Evolutionary conservation across 1,139 yeast genomes (phyloP), one percentile per base, ranked within the genome.

Genomic region (Kodamaea derodonti): DNA sequence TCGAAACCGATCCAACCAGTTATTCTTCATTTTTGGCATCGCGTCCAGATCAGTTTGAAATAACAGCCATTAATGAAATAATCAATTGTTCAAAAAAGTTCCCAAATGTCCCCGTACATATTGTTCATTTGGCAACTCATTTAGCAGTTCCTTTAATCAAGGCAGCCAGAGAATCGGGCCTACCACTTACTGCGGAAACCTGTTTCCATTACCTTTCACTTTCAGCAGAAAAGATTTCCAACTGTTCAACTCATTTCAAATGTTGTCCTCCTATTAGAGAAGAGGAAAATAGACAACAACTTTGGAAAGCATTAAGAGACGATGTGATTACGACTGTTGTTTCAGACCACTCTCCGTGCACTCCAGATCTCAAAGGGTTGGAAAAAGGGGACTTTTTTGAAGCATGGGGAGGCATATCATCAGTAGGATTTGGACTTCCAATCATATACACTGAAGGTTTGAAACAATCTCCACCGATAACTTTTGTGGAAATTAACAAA

Each of bases 361-460:
- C 95, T 0, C 95, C 97, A 0, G 87, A 86, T 42, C 66, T 90
- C 48, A 90, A 88, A 56, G 83, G 84, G 16, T 66, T 88, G 37
- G 84, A 80, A 20, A 72, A 77, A 38, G 97, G 97, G 32, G 95
- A 90, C 54, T 90, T 88, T 56, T 79, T 87, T 56, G 75, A 79
- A 31, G 95, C 97, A 2, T 90, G 97, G 97, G 97, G 97, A 31
- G 97, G 97, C n/a, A 87, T 90, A 33, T 75, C 95, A 2, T 84
- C 95, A 2, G 94, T 90, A 18, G 97, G 97, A 0, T 76, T 88
- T 34, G 97, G 97, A 0, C 70, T 90, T 35, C 84, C 95, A 0
- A 72, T 88, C 29, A 61, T 90, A 38, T 80, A 75, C 69, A 84
- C 95, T 1, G 88, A 83, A 48, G 88, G 90, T 7, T 60, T 62